A percentile compares a stretch with the other conserved stretches of the same genome.
Evolutionary conservation across 371 early-diverging fungal species (phyloP).

Genomic region (Mucor plumbeus): DNA sequence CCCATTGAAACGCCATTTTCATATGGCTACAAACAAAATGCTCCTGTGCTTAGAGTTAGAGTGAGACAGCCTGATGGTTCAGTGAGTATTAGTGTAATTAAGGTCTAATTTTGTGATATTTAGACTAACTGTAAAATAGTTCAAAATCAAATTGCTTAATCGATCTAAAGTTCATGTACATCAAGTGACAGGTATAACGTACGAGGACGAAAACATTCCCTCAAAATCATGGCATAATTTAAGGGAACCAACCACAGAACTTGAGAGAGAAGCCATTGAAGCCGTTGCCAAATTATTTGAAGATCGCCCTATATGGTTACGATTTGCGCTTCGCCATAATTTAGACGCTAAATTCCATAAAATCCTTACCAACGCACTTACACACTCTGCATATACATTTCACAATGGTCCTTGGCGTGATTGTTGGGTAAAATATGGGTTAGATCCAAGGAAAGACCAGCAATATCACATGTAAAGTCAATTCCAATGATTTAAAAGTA

Average conservation of each 20-base stretch:
- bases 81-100: constrained; percentile 29
- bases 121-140: constrained; percentile 15
- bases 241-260: neutral
- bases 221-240: constrained; percentile 20
- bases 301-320: constrained; percentile 62
- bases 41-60: constrained; percentile 50
- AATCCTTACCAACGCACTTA: constrained; percentile 38
- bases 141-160: constrained; percentile 38
- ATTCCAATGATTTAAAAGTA: neutral
- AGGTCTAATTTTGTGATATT: no score
- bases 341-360: constrained; percentile 32
- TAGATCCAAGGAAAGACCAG: constrained; percentile 60
- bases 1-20: constrained; percentile 39
- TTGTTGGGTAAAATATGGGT: constrained; percentile 66
- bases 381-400: constrained; percentile 48
- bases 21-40: constrained; percentile 60
- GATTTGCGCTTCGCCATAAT: constrained; percentile 42
- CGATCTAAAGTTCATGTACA: neutral
- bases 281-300: constrained; percentile 42
- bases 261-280: neutral
- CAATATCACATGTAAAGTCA: constrained; percentile 47
- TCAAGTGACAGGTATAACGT: constrained; percentile 14
- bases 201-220: constrained; percentile 26
- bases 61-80: constrained; percentile 53
- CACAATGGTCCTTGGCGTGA: constrained; percentile 66